Percentiles rank a stretch among this genome's conserved stretches.
These are phyloP conservation scores for Mycena rosella DNA, from an alignment of 768 basidiomycete species.

Conservation along the genomic window DNA sequence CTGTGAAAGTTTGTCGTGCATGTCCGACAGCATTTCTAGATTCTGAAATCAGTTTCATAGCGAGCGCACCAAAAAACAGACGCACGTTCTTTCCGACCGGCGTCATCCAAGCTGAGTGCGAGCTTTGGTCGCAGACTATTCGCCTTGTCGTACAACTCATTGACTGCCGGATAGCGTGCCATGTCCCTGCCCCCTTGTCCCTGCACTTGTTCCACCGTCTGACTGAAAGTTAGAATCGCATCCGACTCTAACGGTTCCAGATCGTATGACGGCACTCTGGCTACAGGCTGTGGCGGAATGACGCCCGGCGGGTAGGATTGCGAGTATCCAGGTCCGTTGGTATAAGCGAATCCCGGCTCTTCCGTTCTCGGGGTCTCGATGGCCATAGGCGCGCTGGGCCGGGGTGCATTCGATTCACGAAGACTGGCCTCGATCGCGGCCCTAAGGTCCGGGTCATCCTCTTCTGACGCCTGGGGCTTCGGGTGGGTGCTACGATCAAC, in stretches of 20 bases:
- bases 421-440: conserved; percentile 97
- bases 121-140: conserved; percentile 84
- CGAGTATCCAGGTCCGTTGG: conserved; percentile 53
- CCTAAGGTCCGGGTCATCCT: conserved; percentile 91
- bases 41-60: not conserved
- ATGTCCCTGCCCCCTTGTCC: conserved; percentile 84
- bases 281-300: conserved; percentile 56
- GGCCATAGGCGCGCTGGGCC: conserved; percentile 81
- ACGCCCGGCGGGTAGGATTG: conserved; percentile 58
- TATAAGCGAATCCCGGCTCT: conserved; percentile 50
- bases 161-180: conserved; percentile 85
- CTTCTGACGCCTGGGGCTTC: conserved; percentile 64
- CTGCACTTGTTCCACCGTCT: conserved; percentile 88
- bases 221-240: conserved; percentile 90
- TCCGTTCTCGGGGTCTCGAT: conserved; percentile 66
- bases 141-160: conserved; percentile 88
- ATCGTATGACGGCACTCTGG: conserved; percentile 82
- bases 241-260: conserved; percentile 86
- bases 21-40: conserved; percentile 88
- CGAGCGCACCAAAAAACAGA: conserved; percentile 21
- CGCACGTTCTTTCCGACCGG: conserved; percentile 86
- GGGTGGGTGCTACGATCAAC: conserved; percentile 67
- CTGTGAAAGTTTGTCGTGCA: conserved; percentile 94
- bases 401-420: conserved; percentile 83
- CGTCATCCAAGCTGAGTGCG: conserved; percentile 85